Percentiles rank a stretch among this genome's conserved stretches.
Evolutionary conservation across 495 filamentous ascomycete genomes (phyloP).

Genomic region (Amphirosellinia nigrospora): DNA sequence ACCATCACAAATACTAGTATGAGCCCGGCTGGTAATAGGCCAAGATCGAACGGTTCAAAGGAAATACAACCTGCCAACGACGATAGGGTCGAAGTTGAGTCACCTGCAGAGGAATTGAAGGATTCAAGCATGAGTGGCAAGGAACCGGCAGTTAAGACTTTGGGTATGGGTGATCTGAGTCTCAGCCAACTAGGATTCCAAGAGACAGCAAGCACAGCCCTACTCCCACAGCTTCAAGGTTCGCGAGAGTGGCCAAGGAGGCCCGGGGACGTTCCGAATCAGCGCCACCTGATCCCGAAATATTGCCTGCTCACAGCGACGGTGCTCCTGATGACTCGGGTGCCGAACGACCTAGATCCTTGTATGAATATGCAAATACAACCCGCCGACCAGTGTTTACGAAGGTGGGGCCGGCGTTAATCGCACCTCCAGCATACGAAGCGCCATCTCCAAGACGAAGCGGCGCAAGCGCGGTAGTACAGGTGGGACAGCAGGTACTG

Average conservation of each 20-base stretch:
- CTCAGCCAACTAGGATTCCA: constrained; percentile 80
- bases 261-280: constrained; percentile 50
- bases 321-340: constrained; percentile 39
- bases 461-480: constrained; percentile 84
- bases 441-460: constrained; percentile 64
- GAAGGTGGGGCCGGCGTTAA: constrained; percentile 72
- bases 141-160: constrained; percentile 82
- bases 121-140: constrained; percentile 59
- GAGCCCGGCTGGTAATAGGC: constrained; percentile 47
- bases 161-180: constrained; percentile 87
- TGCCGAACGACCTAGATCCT: constrained; percentile 46
- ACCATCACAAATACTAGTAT: constrained; percentile 71
- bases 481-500: constrained; percentile 49
- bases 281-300: constrained; percentile 45
- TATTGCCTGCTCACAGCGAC: constrained; percentile 30
- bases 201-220: constrained; percentile 52
- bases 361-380: constrained; percentile 56
- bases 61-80: constrained; percentile 42
- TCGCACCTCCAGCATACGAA: constrained; percentile 82
- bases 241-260: constrained; percentile 50
- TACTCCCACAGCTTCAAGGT: constrained; percentile 48
- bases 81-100: constrained; percentile 56
- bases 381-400: constrained; percentile 70
- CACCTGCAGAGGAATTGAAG: constrained; percentile 43
- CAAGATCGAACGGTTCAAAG: constrained; percentile 42